Base-by-base conservation (phyloP, 192 early-diverging fungal species). In the Chytriomyces hyalinus region DNA sequence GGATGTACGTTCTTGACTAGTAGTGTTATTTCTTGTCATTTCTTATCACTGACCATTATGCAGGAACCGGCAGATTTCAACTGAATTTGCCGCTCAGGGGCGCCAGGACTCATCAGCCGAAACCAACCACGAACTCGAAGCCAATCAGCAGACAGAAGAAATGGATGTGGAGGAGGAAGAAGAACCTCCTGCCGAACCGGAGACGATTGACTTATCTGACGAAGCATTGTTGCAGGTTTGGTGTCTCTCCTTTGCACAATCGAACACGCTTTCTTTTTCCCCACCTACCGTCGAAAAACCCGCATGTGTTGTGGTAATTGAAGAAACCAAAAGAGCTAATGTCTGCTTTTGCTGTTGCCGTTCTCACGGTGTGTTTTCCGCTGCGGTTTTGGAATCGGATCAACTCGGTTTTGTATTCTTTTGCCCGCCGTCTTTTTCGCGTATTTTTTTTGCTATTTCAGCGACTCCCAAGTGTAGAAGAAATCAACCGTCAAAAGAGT, bases 401-500 rank as follows among this genome's bases (percentile, higher is more conserved):
- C 26, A 67, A 75, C 36, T 36, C 79, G 6, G 28, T 74, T 17
- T 26, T 68, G 22, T 9, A 4, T 76, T 49, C 50, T 76, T 36
- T 68, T 47, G 47, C 10, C 4, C 45, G 8, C 20, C 6, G 44
- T 24, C 61, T 36, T 79, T 73, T n/a, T 53, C 78, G 49, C 79
- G 45, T 73, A 13, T 77, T 84, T 50, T 79, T 28, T 53, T 83
- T 45, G 11, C 78, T 45, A 36, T 11, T 51, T 10, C 62, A 80
- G 78, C 63, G 78, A 3, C 49, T 83, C 6, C 81, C 81, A 2
- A 59, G 73, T 43, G 78, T 76, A 13, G 81, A 77, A 28, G 75
- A 80, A 49, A 80, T 83, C 51, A 80, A 83, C 60, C 28, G 76
- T 17, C 62, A 79, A 44, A 72, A 80, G 36, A 47, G 74, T 26